Evolutionary conservation across 78 protist species (phyloP).

Genomic region (Speleostelium caveatum): DNA sequence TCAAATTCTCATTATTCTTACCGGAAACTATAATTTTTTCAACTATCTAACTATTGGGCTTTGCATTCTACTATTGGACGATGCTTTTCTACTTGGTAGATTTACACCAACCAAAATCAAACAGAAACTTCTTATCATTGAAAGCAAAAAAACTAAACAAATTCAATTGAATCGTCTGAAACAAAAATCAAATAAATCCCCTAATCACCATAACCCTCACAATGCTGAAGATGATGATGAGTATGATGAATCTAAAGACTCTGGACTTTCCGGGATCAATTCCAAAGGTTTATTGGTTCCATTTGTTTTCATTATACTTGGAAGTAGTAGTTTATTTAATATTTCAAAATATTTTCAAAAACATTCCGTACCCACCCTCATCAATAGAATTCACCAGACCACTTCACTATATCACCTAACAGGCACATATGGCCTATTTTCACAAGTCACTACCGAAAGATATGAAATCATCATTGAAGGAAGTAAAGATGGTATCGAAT

Average conservation of each 20-base stretch:
- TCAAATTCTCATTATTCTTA: conserved; percentile 28
- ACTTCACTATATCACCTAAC: conserved; percentile 29
- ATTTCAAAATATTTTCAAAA: conserved; percentile 36
- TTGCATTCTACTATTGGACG: conserved; percentile 44
- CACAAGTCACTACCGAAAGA: conserved; percentile 78
- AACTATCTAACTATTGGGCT: conserved; percentile 77
- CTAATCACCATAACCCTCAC: not conserved
- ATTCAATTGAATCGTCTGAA: too few species aligned
- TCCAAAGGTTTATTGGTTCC: conserved; percentile 53
- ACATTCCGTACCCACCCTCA: conserved; percentile 21
- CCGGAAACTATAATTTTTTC: conserved; percentile 87
- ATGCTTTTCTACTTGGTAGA: conserved; percentile 18
- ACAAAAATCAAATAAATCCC: not conserved
- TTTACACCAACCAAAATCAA: conserved; percentile 9
- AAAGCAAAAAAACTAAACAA: not conserved
- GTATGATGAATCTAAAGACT: not conserved
- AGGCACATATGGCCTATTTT: conserved; percentile 85
- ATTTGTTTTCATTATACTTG: conserved; percentile 52
- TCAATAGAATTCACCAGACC: conserved; percentile 32
- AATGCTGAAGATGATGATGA: not conserved
- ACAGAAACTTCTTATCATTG: not conserved
- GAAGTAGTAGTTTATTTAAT: conserved; percentile 14
- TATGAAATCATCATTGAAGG: conserved; percentile 82
- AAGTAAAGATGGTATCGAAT: conserved; percentile 21
- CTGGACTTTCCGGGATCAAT: conserved; percentile 46